Evolutionary conservation across 1,284 basidiomycete genomes (phyloP).

Genomic region (Afroboletus lepidellus): DNA sequence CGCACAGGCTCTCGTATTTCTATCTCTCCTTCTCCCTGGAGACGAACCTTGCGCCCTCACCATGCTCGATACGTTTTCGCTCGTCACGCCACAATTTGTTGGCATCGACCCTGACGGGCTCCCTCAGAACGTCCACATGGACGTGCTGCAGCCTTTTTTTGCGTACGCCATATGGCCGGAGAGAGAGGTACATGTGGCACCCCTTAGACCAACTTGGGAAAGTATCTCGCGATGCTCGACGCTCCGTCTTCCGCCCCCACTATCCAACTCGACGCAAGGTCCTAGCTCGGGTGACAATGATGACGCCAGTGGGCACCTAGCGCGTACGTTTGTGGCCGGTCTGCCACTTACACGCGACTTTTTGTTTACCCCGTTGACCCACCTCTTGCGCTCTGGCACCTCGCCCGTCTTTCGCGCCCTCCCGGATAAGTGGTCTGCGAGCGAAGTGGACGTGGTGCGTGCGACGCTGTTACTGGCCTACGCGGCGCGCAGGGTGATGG

Average conservation of each 20-base stretch:
- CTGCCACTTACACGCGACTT: constrained; percentile 76
- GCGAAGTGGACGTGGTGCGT: constrained; percentile 77
- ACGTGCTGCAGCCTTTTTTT: constrained; percentile 61
- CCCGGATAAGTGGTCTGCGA: constrained; percentile 75
- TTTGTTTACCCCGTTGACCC: constrained; percentile 72
- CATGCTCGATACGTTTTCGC: constrained; percentile 19
- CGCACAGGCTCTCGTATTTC: constrained; percentile 57
- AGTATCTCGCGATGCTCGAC: constrained; percentile 58
- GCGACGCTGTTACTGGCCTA: constrained; percentile 60
- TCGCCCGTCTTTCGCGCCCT: constrained; percentile 71
- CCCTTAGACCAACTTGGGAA: constrained; percentile 44
- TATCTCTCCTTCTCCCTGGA: constrained; percentile 58
- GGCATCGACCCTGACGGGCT: constrained; percentile 9
- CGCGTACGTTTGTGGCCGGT: constrained; percentile 31
- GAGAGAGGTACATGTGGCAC: constrained; percentile 41
- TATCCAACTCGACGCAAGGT: background rate
- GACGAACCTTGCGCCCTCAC: constrained; percentile 50
- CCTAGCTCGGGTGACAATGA: background rate
- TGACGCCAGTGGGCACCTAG: background rate
- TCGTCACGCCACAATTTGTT: constrained; percentile 22
- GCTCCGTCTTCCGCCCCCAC: constrained; percentile 44
- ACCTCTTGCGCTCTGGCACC: constrained; percentile 78
- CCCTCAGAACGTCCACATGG: constrained; percentile 28
- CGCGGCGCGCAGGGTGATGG: constrained; percentile 42
- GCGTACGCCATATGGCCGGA: constrained; percentile 40